These are phyloP conservation scores for Pichia eremophila DNA, from an alignment of 805 yeast genomes.

Conservation along the genomic window DNA sequence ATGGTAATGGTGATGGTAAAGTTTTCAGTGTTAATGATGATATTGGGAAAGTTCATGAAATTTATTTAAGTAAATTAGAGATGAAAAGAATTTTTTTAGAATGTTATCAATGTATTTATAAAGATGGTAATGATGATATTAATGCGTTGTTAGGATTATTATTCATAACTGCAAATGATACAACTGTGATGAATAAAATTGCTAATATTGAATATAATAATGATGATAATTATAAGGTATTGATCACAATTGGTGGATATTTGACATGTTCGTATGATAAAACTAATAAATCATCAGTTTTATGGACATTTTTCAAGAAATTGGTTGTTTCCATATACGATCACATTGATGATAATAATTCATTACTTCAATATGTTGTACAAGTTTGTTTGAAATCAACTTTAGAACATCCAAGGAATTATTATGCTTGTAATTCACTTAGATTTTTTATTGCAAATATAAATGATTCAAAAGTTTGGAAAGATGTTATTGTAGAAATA, in stretches of 20 bases:
- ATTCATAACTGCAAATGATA: slow-evolving; percentile 22
- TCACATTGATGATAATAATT: too few species aligned
- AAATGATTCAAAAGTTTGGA: background rate
- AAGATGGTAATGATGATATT: background rate
- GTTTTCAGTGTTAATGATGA: background rate
- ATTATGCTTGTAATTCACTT: slow-evolving; percentile 38
- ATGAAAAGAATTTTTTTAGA: slow-evolving; percentile 14
- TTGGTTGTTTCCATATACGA: background rate
- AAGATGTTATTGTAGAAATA: background rate
- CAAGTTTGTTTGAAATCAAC: slow-evolving; percentile 27
- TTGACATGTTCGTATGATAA: slow-evolving; percentile 19
- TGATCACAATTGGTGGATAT: slow-evolving; percentile 6
- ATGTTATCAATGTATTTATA: slow-evolving; percentile 9
- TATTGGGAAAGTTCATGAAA: slow-evolving; percentile 6
- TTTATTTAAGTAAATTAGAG: slow-evolving; percentile 10
- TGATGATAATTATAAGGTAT: background rate
- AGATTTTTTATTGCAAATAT: slow-evolving; percentile 9
- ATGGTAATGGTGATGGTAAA: background rate
- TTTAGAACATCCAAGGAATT: slow-evolving; percentile 34
- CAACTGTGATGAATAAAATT: too few species aligned
- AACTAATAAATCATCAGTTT: slow-evolving; percentile 27
- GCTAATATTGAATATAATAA: too few species aligned
- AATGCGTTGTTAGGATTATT: slow-evolving; percentile 18
- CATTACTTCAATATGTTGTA: background rate
- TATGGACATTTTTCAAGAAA: slow-evolving; percentile 24